A percentile compares a stretch with the other conserved stretches of the same genome.
Evolutionary conservation across 768 basidiomycete genomes (phyloP).

Genomic region (Tylopilus plumbeoviolaceoides): DNA sequence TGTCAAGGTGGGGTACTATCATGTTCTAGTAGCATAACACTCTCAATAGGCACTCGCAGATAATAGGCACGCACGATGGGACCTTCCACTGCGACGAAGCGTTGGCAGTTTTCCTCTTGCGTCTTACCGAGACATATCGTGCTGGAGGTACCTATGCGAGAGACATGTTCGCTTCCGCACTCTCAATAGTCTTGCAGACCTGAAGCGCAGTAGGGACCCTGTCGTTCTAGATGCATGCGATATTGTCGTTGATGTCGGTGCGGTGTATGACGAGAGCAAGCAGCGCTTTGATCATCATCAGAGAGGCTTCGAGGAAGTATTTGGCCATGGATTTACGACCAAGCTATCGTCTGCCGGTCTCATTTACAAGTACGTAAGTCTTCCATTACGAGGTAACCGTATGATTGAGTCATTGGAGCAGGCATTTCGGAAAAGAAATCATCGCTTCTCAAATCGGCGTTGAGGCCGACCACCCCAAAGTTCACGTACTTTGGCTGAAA

Average conservation of each 20-base stretch:
- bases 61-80: constrained; percentile 92
- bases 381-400: not conserved
- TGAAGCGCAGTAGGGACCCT: constrained; percentile 75
- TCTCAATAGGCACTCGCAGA: constrained; percentile 34
- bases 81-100: constrained; percentile 98
- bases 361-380: constrained; percentile 79
- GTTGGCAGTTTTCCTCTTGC: constrained; percentile 85
- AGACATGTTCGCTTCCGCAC: not conserved
- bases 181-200: constrained; percentile 33
- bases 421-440: constrained; percentile 88
- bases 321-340: constrained; percentile 82
- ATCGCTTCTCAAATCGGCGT: constrained; percentile 59
- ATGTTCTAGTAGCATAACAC: not conserved
- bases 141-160: constrained; percentile 55
- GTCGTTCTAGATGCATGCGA: constrained; percentile 72
- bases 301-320: constrained; percentile 84
- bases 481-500: constrained; percentile 80
- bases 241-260: constrained; percentile 96
- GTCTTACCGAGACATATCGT: constrained; percentile 68
- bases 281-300: constrained; percentile 96
- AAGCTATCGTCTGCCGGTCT: constrained; percentile 92
- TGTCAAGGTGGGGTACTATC: constrained; percentile 30
- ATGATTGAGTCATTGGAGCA: constrained; percentile 25
- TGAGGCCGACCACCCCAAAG: constrained; percentile 52
- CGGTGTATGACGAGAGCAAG: constrained; percentile 75